These are phyloP conservation scores for Citrus inodora DNA, from an alignment of 345 rosid species.

Conservation along the genomic window DNA sequence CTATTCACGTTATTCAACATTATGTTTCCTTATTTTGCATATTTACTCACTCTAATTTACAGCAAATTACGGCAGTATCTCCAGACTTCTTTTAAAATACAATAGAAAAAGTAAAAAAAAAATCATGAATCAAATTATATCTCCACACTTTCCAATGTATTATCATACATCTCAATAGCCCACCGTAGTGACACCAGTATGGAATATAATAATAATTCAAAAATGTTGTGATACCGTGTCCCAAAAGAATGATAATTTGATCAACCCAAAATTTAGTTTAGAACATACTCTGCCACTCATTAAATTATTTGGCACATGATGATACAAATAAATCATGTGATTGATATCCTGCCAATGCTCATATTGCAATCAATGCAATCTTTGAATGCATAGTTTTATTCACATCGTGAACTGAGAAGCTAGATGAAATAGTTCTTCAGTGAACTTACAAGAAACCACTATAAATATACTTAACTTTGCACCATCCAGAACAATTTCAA, in stretches of 20 bases:
- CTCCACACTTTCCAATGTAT: background rate
- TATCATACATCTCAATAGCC: background rate
- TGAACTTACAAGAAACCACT: background rate
- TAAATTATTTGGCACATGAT: background rate
- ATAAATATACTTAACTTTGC: background rate
- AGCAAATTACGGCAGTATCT: background rate
- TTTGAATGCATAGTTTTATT: background rate
- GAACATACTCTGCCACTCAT: background rate
- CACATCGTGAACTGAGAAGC: background rate
- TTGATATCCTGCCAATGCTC: background rate
- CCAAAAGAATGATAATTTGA: background rate
- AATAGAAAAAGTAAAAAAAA: background rate
- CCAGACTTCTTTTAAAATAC: background rate
- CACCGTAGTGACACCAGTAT: background rate
- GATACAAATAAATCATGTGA: background rate
- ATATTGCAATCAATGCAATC: too few species aligned
- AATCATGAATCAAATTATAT: background rate
- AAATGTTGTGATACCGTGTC: background rate
- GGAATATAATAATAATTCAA: background rate
- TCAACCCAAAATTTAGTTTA: background rate
- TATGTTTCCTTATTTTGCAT: background rate
- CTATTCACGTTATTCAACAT: background rate
- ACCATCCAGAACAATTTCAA: slow-evolving; percentile 1
- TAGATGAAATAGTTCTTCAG: background rate
- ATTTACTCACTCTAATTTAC: background rate